Base-by-base conservation (phyloP, 768 basidiomycete genomes). In the Mycena leptocephala region DNA sequence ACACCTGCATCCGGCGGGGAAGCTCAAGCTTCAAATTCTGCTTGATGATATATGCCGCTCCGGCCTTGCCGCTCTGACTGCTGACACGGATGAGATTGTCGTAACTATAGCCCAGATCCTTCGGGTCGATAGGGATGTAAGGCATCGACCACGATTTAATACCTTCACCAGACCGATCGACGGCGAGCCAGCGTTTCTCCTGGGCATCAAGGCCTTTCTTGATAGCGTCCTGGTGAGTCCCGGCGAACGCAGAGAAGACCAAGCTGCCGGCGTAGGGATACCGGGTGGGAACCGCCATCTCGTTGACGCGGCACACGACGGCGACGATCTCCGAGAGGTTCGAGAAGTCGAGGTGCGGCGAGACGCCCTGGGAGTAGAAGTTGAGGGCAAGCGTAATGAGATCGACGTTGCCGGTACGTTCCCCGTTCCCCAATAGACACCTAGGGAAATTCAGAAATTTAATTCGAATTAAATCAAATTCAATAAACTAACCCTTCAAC, bases 181-280 rank as follows among this genome's bases (percentile, higher is more conserved):
- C 94, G 8, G n/a, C 8, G 26, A 41, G 37, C 67, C 67, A 68
- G 30, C 92, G 87, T 61, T 87, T 83, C 69, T 85, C 88, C 84
- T 97, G 96, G 5, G 91, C 92, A 85, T 97, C 96, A 86, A 99
- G 97, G 37, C 98, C 98, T 88, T 99, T 99, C 88, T 99, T 99
- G 90, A 99, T 96, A n/a, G 98, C 98, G 81, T 99, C 98, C 84
- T 98, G 97, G 84, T 99, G 98, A 22, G 96, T 97, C 28, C 98
- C 98, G 75, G 97, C 98, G 89, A 99, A 99, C 16, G 98, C 98
- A 30, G 98, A 98, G 85, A 96, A 99, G 76, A 99, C 98, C 53
- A 99, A 92, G 83, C 99, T 98, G 78, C 98, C 98, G 2, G 96
- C 97, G 79, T 98, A 99, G 2, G 98, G 98, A 82, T 99, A 96